Base-by-base conservation (phyloP, 352 stramenopile genomes). In the Pythium sp. region DNA sequence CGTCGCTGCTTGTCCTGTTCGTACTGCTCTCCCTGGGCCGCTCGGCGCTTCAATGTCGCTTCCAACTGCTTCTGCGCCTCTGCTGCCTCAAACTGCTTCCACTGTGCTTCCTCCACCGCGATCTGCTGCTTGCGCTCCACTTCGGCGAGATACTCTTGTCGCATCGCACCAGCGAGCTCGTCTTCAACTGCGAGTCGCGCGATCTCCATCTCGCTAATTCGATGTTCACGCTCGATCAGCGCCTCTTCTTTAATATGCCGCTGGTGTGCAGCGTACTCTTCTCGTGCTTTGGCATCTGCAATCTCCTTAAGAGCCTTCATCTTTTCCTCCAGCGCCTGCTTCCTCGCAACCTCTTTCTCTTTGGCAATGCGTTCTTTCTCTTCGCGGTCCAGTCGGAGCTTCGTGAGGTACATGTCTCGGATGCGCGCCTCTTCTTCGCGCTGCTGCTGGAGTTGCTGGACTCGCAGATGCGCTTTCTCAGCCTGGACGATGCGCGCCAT, bases 301-400 rank as follows among this genome's bases (percentile, higher is more conserved):
- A 76, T 79, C 26, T 89, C 79, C 43, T 92, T 92, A 14, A 91
- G 69, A 20, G 72, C 79, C 43, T 79, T 79, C 80, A 92, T 87
- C 66, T 80, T 87, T 2, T 34, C 61, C 34, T 92, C 82, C 32
- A 83, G 72, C 38, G 77, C 81, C 0, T 59, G 32, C 34, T 86
- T 79, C 1, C 76, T 71, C 5, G 64, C 72, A 2, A 58, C 61
- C 3, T 90, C 84, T 41, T 87, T 88, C 53, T 86, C 82, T 6
- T 66, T 62, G 2, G 80, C 79, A 38, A 75, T 56, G 0, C 56
- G 72, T 54, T 80, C 77, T 30, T 91, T 75, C 58, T 85, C 72
- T 24, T 80, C 77, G 9, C 75, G 65, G 9, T 85, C 74, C 0
- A 64, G 63, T 28, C 75, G 67, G 46, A 88, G 78, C 62, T 88